Evolutionary conservation across 139 green algal species (phyloP).

Genomic region (Picochlorum sp.): DNA sequence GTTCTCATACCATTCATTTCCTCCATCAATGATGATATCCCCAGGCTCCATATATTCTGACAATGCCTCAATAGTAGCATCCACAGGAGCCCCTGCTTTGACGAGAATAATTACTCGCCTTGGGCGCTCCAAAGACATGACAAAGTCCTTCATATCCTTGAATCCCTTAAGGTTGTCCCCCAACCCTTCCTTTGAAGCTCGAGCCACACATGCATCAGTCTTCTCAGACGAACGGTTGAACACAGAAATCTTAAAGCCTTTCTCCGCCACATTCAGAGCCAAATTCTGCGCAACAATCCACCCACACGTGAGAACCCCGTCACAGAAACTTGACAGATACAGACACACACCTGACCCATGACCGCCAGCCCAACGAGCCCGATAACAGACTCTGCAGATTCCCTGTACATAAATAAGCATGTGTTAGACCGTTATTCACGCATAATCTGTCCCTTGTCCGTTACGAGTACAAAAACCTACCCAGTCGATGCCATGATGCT

Average conservation of each 20-base stretch:
- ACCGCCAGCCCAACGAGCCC: conserved; percentile 93
- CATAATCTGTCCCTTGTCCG: too few relatives aligned
- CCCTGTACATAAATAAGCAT: background rate
- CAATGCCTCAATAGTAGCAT: conserved; percentile 86
- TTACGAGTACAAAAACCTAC: too few relatives aligned
- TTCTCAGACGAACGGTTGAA: conserved; percentile 93
- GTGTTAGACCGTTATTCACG: too few relatives aligned
- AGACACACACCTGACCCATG: conserved; percentile 88
- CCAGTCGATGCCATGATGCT: too few relatives aligned
- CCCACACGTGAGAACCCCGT: background rate
- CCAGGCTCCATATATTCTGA: conserved; percentile 81
- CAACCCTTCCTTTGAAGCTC: conserved; percentile 84
- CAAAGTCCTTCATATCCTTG: conserved; percentile 88
- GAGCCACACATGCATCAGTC: conserved; percentile 82
- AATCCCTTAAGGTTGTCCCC: conserved; percentile 64
- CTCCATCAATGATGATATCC: conserved; percentile 98
- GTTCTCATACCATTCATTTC: conserved; percentile 99
- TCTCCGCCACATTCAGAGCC: conserved; percentile 96
- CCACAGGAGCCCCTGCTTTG: conserved; percentile 90
- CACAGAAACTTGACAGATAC: conserved; percentile 3
- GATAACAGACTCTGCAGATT: conserved; percentile 48
- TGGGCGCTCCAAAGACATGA: conserved; percentile 84
- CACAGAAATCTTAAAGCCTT: conserved; percentile 95
- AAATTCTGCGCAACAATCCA: conserved; percentile 76
- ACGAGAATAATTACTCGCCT: conserved; percentile 96